Evolutionary conservation across 257 asterid species (phyloP).

Genomic region (Gentiana straminea): DNA sequence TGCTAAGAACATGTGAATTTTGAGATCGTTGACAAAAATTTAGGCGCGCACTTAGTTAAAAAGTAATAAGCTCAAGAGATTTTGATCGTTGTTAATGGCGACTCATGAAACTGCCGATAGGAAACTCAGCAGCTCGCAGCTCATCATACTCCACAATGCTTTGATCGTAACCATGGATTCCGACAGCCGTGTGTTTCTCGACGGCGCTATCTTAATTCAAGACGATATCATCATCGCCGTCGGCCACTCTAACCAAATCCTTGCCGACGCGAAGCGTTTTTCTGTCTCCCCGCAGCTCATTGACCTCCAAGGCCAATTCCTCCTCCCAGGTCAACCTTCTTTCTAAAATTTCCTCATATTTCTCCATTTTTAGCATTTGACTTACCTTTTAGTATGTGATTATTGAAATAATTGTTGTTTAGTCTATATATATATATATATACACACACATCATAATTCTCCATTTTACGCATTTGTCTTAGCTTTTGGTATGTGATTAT

Average conservation of each 20-base stretch:
- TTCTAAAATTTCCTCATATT: too few species aligned
- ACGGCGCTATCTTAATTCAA: slow-evolving; percentile 53
- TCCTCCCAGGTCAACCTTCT: slow-evolving; percentile 40
- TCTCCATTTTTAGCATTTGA: too few species aligned
- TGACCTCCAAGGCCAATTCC: slow-evolving; percentile 38
- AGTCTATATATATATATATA: too few species aligned
- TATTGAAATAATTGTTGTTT: too few species aligned
- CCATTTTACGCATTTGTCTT: too few species aligned
- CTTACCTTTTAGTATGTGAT: too few species aligned
- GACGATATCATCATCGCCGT: slow-evolving; percentile 40
- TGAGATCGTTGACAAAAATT: not conserved
- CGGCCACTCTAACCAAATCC: slow-evolving; percentile 43
- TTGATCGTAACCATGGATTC: slow-evolving; percentile 57
- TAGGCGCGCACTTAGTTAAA: too few species aligned
- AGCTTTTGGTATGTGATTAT: too few species aligned
- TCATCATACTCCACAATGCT: slow-evolving; percentile 49
- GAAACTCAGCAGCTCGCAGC: slow-evolving; percentile 10
- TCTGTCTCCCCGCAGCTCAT: slow-evolving; percentile 26
- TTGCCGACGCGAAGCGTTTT: slow-evolving; percentile 24
- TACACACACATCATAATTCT: not conserved
- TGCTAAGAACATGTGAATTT: not conserved
- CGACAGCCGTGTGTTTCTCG: slow-evolving; percentile 34
- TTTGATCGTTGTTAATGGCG: not conserved
- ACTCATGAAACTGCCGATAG: not conserved
- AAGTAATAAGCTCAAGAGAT: not conserved